A percentile compares a stretch with the other conserved stretches of the same genome.
phyloP scores from a whole-genome alignment of 768 basidiomycete genomes.

The Pleurotus tuber-regium region DNA sequence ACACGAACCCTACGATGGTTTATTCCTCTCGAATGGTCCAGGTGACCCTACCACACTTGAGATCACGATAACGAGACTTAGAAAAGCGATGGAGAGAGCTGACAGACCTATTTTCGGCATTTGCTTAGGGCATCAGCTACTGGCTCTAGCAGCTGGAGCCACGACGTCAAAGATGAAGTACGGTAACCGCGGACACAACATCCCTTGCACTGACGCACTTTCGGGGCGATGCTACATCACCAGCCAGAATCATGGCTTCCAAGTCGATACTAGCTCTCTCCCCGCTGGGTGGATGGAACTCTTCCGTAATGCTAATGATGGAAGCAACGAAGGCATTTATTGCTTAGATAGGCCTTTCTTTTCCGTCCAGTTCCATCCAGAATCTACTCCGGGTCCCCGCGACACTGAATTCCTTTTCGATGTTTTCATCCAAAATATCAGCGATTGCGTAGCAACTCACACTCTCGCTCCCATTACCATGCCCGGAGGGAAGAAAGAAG shows the following conservation, averaged over 20 bases:
- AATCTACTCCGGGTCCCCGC: conserved; percentile 93
- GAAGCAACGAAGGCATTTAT: conserved; percentile 97
- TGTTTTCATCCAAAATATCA: conserved; percentile 88
- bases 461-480: conserved; percentile 58
- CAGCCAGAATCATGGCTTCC: conserved; percentile 97
- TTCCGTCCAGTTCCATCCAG: conserved; percentile 99
- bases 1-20: conserved; percentile 81
- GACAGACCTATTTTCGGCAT: conserved; percentile 95
- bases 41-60: conserved; percentile 90
- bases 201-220: conserved; percentile 92
- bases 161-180: conserved; percentile 99
- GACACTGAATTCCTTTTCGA: conserved; percentile 99
- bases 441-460: conserved; percentile 64
- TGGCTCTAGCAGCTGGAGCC: conserved; percentile 93
- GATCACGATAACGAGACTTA: conserved; percentile 66
- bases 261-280: conserved; percentile 82
- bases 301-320: conserved; percentile 96
- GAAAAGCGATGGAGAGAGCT: conserved; percentile 63
- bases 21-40: conserved; percentile 97
- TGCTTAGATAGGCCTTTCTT: conserved; percentile 93
- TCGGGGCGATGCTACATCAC: conserved; percentile 99
- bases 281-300: conserved; percentile 89
- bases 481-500: conserved; percentile 78
- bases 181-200: conserved; percentile 98
- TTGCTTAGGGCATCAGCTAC: conserved; percentile 95